phyloP scores from a whole-genome alignment of 495 filamentous ascomycete genomes.

The Darksidea phi region DNA sequence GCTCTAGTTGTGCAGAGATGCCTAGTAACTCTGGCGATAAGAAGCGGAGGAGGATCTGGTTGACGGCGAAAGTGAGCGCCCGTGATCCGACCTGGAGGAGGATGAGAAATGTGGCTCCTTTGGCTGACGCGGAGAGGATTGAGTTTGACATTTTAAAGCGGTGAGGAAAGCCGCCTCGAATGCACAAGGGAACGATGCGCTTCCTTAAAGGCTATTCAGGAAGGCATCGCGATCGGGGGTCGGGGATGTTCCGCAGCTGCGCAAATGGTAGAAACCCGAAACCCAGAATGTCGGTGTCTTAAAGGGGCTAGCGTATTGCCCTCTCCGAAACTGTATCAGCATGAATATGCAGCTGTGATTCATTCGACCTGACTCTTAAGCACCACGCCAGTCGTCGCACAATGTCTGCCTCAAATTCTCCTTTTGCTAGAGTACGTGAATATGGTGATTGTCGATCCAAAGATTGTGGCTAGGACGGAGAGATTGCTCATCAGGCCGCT shows the following conservation, averaged over 20 bases:
- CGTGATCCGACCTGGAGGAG: constrained; percentile 80
- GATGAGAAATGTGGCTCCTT: constrained; percentile 81
- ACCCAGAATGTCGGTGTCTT: neutral
- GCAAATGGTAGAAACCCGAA: neutral
- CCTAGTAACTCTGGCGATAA: constrained; percentile 81
- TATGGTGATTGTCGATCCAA: constrained; percentile 32
- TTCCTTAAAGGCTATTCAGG: neutral
- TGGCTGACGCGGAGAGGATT: constrained; percentile 53
- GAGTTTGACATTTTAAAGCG: constrained; percentile 31
- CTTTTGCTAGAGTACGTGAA: neutral
- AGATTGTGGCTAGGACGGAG: constrained; percentile 20
- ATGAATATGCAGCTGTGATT: neutral
- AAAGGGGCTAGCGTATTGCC: constrained; percentile 3
- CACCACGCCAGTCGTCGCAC: neutral
- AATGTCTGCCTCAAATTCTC: neutral
- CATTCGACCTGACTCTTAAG: constrained; percentile 13
- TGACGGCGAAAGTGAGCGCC: constrained; percentile 81
- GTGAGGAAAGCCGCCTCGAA: neutral
- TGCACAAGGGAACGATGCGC: neutral
- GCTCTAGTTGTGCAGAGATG: constrained; percentile 82
- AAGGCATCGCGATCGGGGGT: neutral
- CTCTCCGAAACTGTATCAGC: neutral
- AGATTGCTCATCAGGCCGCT: constrained; percentile 32
- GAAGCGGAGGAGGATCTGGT: constrained; percentile 83
- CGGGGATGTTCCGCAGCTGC: neutral